These are phyloP conservation scores for Boeremia lycopersici DNA, from an alignment of 2,329 filamentous ascomycete species.

Conservation along the genomic window DNA sequence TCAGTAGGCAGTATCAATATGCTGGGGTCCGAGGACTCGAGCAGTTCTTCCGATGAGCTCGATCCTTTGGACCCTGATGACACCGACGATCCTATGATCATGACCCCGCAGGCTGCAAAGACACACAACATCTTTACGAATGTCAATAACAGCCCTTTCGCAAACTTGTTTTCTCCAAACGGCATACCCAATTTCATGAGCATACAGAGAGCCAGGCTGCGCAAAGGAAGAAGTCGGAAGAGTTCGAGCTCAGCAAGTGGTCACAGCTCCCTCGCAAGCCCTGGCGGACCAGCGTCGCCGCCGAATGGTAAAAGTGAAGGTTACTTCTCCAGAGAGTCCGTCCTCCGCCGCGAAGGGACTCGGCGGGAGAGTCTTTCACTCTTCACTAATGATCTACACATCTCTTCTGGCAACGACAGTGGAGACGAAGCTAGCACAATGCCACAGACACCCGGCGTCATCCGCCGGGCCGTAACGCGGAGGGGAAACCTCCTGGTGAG, in stretches of 20 bases:
- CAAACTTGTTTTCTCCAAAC: conserved; percentile 66
- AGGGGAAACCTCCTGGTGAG: conserved; percentile 86
- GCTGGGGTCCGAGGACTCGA: conserved; percentile 80
- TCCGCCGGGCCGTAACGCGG: conserved; percentile 81
- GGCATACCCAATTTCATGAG: conserved; percentile 79
- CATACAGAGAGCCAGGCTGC: conserved; percentile 69
- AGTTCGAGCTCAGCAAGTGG: conserved; percentile 73
- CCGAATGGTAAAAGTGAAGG: conserved; percentile 63
- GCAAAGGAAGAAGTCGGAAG: conserved; percentile 65
- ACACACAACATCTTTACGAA: conserved; percentile 52
- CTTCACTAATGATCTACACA: conserved; percentile 85
- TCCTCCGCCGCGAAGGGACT: conserved; percentile 58
- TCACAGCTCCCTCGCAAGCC: conserved; percentile 70
- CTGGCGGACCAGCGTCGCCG: conserved; percentile 77
- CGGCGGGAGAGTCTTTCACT: conserved; percentile 88
- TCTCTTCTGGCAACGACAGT: conserved; percentile 79
- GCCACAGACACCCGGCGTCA: conserved; percentile 70
- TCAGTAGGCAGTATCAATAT: conserved; percentile 82
- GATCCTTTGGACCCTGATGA: conserved; percentile 57
- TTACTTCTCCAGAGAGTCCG: conserved; percentile 61
- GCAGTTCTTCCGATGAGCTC: conserved; percentile 65
- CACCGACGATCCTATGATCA: conserved; percentile 73
- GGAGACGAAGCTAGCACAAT: conserved; percentile 66
- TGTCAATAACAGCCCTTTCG: conserved; percentile 65
- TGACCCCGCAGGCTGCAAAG: conserved; percentile 78